A percentile compares a stretch with the other conserved stretches of the same genome.
Conservation (phyloP, 2,329 filamentous ascomycete genomes). For the Cadophora malorum region DNA sequence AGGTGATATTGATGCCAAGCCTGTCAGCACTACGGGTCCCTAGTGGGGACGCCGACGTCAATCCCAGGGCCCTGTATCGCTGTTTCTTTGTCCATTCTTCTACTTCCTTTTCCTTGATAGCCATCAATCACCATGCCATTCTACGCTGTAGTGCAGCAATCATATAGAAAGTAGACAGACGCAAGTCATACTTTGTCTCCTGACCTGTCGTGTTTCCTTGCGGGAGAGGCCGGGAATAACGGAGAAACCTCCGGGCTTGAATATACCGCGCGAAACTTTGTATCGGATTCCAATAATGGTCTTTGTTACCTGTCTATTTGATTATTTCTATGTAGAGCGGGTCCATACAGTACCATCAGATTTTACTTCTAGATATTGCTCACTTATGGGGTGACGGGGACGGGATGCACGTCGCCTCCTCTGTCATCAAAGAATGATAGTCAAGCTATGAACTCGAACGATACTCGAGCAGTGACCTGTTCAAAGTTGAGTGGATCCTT, state of each 20-base stretch:
- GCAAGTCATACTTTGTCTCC: background rate
- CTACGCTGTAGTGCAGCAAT: background rate
- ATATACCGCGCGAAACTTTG: background rate
- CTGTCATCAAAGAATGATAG: no score
- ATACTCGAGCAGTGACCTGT: background rate
- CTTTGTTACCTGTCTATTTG: background rate
- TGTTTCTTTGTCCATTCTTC: no score
- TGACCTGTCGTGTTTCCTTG: conserved; percentile 1
- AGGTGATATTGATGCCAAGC: background rate
- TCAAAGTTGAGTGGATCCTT: background rate
- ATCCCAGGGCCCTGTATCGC: background rate
- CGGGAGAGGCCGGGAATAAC: no score
- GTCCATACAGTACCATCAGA: no score
- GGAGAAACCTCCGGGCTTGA: background rate
- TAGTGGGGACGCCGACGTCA: background rate
- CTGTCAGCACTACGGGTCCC: background rate
- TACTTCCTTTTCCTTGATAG: background rate
- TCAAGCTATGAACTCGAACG: background rate
- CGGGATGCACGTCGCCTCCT: no score
- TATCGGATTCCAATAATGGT: background rate
- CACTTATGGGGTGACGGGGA: background rate
- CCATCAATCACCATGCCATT: background rate
- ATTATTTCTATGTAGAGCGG: background rate
- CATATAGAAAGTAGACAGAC: background rate
- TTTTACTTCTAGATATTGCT: background rate